Evolutionary conservation across 345 rosid species (phyloP), one percentile per base, ranked within the genome.

Genomic region (Noccaea bulbosa): DNA sequence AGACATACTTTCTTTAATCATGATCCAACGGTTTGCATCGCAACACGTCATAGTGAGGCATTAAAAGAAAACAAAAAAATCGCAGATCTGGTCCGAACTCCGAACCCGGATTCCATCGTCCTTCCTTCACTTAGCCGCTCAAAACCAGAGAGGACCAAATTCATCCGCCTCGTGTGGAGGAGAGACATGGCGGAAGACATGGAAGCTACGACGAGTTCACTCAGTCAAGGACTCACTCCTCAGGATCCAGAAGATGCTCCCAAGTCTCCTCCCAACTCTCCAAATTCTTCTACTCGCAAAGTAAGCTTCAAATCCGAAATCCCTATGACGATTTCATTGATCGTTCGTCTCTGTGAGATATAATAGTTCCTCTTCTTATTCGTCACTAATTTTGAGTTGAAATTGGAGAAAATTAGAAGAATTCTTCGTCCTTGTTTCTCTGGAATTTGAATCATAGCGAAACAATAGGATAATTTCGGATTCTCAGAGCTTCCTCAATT

Each of bases 261-360:
- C 2, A 88, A 85, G 71, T 82, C 91, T 59, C 81, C 88, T 47
- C 96, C 96, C 33, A 72, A 75, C 57, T 86, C 88, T 37, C 93
- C 89, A 16, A 85, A 81, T 78, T 88, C 97, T 67, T 88, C 94
- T 22, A 84, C 94, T 77, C 86, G 92, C 79, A 84, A 88, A 92
- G 97, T 70, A 27, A 7, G 11, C 50, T 69, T 14, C 20, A 44
- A 44, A n/a, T 17, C 58, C 45, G 9, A 41, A 32, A 41, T 10
- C 40, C 40, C 48, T 49, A 1, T 11, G 7, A 1, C 8, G 47
- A 16, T 39, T 58, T 58, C 16, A 15, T 34, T 7, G 62, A 52
- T 41, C 71, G 4, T 14, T 10, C 41, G 15, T 27, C 35, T 14
- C 34, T 63, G 30, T 39, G 60, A 41, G 37, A 59, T 27, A 27